phyloP scores from a whole-genome alignment of 306 rosid species.

The Canavalia gladiata region DNA sequence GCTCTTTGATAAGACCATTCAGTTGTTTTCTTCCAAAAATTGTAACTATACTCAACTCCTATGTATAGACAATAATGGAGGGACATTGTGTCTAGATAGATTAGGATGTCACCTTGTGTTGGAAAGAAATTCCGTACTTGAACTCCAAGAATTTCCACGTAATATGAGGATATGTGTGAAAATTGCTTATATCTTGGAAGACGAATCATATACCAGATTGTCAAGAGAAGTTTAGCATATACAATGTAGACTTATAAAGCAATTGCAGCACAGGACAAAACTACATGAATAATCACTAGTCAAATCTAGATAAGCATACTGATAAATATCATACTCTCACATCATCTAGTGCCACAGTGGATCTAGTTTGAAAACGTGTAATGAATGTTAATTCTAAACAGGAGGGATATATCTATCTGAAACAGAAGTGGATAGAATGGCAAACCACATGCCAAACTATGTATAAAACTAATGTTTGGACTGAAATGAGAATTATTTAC shows the following conservation, averaged over 20 bases:
- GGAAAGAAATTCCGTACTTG: conserved; percentile 26
- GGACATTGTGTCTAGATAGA: not conserved
- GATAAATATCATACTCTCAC: not conserved
- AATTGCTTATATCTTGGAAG: not conserved
- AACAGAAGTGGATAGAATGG: conserved; percentile 31
- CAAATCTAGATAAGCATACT: conserved; percentile 8
- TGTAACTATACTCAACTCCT: not conserved
- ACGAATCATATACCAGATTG: not conserved
- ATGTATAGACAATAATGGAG: conserved; percentile 29
- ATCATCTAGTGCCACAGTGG: not conserved
- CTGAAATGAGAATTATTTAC: conserved; percentile 25
- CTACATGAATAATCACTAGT: not conserved
- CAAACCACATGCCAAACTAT: conserved; percentile 3
- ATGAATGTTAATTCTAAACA: conserved; percentile 11
- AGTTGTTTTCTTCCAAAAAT: not conserved
- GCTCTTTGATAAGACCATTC: conserved; percentile 15
- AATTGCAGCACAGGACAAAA: not conserved
- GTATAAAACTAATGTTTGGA: not conserved
- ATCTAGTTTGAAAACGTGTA: conserved; percentile 23
- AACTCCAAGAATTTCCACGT: conserved; percentile 17
- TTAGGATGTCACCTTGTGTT: not conserved
- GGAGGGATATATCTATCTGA: not conserved
- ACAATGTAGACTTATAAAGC: not conserved
- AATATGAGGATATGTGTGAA: not conserved
- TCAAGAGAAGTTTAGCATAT: not conserved